Evolutionary conservation across 179 eudicot genomes (phyloP).

Genomic region (Beta macrorhiza): DNA sequence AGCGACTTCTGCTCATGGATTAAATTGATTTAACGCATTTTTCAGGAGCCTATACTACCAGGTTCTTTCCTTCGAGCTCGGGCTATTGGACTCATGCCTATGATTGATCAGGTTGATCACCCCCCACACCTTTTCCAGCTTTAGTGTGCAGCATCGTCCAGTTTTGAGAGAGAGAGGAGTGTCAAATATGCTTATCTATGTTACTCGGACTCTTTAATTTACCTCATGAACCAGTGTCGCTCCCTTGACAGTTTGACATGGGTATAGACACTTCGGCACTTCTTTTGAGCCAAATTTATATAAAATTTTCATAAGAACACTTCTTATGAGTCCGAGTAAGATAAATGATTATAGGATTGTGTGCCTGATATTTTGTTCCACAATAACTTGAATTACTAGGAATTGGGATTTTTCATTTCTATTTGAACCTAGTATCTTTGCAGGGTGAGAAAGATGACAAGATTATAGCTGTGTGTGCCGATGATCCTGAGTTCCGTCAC

Average conservation of each 20-base stretch:
- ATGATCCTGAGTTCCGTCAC: conserved; percentile 73
- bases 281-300: too few species aligned
- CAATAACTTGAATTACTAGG: neutral
- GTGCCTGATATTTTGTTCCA: neutral
- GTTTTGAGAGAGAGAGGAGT: neutral
- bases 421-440: neutral
- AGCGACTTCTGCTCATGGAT: neutral
- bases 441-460: conserved; percentile 82
- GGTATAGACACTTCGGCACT: too few species aligned
- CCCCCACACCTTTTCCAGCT: neutral
- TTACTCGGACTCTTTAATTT: too few species aligned
- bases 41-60: conserved; percentile 82
- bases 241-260: too few species aligned
- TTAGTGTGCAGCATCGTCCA: neutral
- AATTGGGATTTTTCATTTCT: neutral
- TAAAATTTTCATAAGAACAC: too few species aligned
- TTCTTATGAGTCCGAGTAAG: too few species aligned
- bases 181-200: neutral
- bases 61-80: conserved; percentile 90
- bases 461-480: conserved; percentile 77
- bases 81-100: conserved; percentile 95
- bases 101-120: conserved; percentile 80
- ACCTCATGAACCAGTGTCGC: too few species aligned
- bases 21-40: neutral
- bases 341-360: neutral